Evolutionary conservation across 441 rosid genomes (phyloP).

Genomic region (Flueggea neowawraea): DNA sequence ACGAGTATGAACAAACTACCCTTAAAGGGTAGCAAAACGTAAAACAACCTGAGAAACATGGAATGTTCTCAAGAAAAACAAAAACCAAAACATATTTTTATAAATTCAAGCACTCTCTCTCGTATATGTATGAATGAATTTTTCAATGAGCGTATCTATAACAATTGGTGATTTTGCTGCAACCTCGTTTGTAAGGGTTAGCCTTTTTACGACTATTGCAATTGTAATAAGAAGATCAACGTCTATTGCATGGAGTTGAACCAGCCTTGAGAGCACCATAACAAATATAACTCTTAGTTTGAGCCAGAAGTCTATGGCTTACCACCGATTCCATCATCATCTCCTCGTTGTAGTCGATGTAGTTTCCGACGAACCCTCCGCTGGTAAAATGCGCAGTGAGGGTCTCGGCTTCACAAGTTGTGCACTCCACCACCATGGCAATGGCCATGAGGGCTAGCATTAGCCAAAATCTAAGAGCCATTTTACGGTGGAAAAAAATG

Average conservation of each 20-base stretch:
- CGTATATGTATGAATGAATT: too few relatives aligned
- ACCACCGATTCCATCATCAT: slow-evolving; percentile 13
- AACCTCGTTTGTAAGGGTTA: slow-evolving; percentile 15
- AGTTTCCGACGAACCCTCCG: slow-evolving; percentile 1
- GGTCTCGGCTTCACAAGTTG: not conserved
- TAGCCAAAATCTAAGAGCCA: slow-evolving; percentile 10
- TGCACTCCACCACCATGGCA: not conserved
- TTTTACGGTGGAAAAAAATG: not conserved
- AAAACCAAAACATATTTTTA: too few relatives aligned
- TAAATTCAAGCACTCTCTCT: too few relatives aligned
- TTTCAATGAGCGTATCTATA: slow-evolving; percentile 7
- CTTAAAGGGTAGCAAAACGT: too few relatives aligned
- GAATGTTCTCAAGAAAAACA: too few relatives aligned
- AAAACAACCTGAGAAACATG: too few relatives aligned
- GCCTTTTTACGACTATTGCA: not conserved
- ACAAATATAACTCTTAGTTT: slow-evolving; percentile 2
- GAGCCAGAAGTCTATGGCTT: slow-evolving; percentile 8
- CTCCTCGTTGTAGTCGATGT: slow-evolving; percentile 1
- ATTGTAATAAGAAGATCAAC: slow-evolving; percentile 8
- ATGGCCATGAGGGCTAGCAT: slow-evolving; percentile 5
- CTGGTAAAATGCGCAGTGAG: not conserved
- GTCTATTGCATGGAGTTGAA: not conserved
- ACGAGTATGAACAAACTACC: too few relatives aligned
- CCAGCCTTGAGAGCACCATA: slow-evolving; percentile 11
- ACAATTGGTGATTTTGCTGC: slow-evolving; percentile 8